Evolutionary conservation across 1,139 yeast genomes (phyloP), one percentile per base, ranked within the genome.

Genomic region (Saccharomycopsis crataegensis): DNA sequence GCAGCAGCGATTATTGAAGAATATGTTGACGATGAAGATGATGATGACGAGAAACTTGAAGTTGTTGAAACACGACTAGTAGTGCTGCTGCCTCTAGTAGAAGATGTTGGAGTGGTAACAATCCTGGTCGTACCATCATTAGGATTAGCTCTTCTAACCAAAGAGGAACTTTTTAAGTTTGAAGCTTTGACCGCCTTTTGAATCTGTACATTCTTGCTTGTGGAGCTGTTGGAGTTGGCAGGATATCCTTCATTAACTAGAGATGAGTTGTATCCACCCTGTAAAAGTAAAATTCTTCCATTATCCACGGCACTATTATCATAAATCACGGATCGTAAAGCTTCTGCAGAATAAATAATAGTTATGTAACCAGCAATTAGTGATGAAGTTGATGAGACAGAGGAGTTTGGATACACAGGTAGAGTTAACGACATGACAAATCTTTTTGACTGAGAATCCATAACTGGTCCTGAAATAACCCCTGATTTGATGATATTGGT

Each of bases 341-440:
- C 68, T 37, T 72, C 71, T 0, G 93, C 87, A 58, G 76, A 74
- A 60, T 86, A 76, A 1, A 87, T 69, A 6, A 87, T 77, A 0
- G 95, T 77, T 47, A 89, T 62, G 66, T 81, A 90, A 0, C 96
- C 97, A 0, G 84, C 78, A 5, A 86, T 71, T 17, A 78, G 73
- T 2, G 86, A 82, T 16, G 76, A 70, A 36, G 76, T 70, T 32
- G 85, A 68, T 51, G 87, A 71, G 32, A 88, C 83, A 5, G 96
- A 86, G 12, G 84, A 76, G 63, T 86, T 85, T 14, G 89, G 79
- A 62, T 75, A 81, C 1, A 90, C 78, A 0, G 96, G 94, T 6
- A 89, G 62, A 43, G 70, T 68, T 67, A 62, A 68, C 32, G 76
- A 72, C 69, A 73, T 65, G 22, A 71, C 59, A 51, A 66, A 70